These are phyloP conservation scores for Copromyces sp. DNA, from an alignment of 495 filamentous ascomycete genomes.

Conservation along the genomic window DNA sequence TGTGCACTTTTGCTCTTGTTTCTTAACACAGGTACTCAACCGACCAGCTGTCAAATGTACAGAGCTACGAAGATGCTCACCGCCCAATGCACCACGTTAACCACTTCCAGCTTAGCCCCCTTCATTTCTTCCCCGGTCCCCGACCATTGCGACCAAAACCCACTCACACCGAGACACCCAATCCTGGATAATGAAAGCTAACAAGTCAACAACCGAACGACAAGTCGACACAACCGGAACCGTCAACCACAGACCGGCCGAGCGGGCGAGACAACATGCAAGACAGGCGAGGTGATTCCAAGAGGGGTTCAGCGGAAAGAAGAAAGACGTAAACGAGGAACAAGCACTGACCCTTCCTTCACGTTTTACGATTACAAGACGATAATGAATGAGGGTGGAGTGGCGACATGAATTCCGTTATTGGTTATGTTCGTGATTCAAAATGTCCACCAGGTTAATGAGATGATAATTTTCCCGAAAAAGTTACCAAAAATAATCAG, in stretches of 20 bases:
- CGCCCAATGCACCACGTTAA: background rate
- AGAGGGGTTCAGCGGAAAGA: background rate
- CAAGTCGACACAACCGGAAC: background rate
- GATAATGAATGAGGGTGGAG: no score
- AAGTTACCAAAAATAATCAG: background rate
- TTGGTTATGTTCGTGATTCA: no score
- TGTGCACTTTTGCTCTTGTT: background rate
- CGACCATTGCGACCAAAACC: background rate
- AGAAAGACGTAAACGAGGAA: no score
- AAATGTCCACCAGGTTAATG: background rate
- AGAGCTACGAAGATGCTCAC: background rate
- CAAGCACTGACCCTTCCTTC: background rate
- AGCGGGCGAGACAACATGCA: background rate
- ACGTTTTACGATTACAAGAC: no score
- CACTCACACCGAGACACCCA: background rate
- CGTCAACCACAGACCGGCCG: background rate
- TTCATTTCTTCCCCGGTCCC: background rate
- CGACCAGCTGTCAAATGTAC: background rate
- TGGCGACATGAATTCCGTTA: no score
- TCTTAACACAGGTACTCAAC: background rate
- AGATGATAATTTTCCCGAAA: background rate
- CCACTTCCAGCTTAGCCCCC: background rate
- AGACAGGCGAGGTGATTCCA: background rate
- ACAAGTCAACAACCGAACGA: background rate
- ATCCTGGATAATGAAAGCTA: background rate